Percentiles rank a stretch among this genome's conserved stretches.
phyloP scores from a whole-genome alignment of 2,329 filamentous ascomycete genomes.

The Aotearoamyces nothofagi region DNA sequence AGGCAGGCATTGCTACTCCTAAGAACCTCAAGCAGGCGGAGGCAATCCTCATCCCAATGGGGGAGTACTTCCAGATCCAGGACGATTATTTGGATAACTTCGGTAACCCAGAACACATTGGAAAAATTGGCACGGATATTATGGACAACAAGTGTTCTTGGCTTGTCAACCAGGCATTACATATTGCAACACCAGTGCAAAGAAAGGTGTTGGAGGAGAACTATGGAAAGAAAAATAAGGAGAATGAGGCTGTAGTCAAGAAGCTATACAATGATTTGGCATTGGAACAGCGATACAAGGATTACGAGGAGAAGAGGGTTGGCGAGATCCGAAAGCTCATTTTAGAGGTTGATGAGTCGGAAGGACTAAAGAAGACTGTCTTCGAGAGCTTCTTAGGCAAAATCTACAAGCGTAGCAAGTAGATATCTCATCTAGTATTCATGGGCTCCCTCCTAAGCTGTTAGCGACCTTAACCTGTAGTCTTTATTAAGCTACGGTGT shows the following conservation, averaged over 20 bases:
- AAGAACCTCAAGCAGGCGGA: conserved; percentile 81
- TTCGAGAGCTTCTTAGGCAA: conserved; percentile 86
- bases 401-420: conserved; percentile 98
- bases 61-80: conserved; percentile 98
- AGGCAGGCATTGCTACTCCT: conserved; percentile 69
- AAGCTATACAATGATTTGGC: conserved; percentile 74
- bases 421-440: too few relatives aligned
- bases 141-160: conserved; percentile 99
- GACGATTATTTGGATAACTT: conserved; percentile 99
- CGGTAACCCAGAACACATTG: conserved; percentile 79
- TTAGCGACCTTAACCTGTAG: too few relatives aligned
- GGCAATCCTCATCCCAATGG: conserved; percentile 88
- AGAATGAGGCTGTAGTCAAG: conserved; percentile 76
- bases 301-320: conserved; percentile 81
- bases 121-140: conserved; percentile 98
- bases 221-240: conserved; percentile 83
- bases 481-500: too few relatives aligned
- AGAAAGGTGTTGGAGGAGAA: conserved; percentile 76
- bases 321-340: conserved; percentile 66
- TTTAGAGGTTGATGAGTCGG: conserved; percentile 63
- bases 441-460: too few relatives aligned
- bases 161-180: conserved; percentile 89
- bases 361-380: conserved; percentile 78
- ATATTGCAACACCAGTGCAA: conserved; percentile 69
- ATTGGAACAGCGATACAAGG: conserved; percentile 68